phyloP scores from a whole-genome alignment of 495 filamentous ascomycete genomes.

The Acidiella bohemica region DNA sequence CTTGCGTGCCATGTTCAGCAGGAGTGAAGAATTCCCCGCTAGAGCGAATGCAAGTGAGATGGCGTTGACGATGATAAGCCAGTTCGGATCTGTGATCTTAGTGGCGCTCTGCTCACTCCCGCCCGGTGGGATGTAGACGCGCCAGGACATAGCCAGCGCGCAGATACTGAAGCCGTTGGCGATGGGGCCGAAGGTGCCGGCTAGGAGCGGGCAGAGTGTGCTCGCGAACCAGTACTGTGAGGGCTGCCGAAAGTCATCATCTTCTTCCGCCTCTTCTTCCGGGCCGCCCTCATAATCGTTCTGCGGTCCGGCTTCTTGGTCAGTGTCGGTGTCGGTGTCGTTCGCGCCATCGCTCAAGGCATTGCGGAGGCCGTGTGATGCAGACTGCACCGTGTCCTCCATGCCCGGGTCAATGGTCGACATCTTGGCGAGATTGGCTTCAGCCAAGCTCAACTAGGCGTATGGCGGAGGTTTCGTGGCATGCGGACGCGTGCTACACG shows the following conservation, averaged over 20 bases:
- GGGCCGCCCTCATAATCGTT: background rate
- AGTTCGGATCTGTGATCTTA: conserved; percentile 52
- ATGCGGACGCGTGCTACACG: no score
- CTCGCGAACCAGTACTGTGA: conserved; percentile 81
- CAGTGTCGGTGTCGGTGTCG: background rate
- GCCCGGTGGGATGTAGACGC: conserved; percentile 45
- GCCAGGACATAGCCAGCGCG: conserved; percentile 60
- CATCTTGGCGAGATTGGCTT: conserved; percentile 4
- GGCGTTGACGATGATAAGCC: conserved; percentile 50
- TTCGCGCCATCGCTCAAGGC: background rate
- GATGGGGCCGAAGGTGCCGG: conserved; percentile 74
- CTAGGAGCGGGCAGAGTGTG: conserved; percentile 66
- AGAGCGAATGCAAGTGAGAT: conserved; percentile 59
- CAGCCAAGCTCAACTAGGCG: no score
- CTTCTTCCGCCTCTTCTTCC: conserved; percentile 5
- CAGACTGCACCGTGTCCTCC: conserved; percentile 2
- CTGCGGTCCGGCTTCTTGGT: background rate
- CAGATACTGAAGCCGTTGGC: conserved; percentile 72
- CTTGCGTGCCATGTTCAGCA: conserved; percentile 59
- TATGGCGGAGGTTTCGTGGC: no score
- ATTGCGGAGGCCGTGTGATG: background rate
- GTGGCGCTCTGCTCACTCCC: conserved; percentile 34
- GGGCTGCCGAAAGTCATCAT: conserved; percentile 1
- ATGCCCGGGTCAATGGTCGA: conserved; percentile 15
- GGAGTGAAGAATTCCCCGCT: conserved; percentile 54